These are phyloP conservation scores for Suillus subaureus DNA, from an alignment of 768 basidiomycete species.

Conservation along the genomic window DNA sequence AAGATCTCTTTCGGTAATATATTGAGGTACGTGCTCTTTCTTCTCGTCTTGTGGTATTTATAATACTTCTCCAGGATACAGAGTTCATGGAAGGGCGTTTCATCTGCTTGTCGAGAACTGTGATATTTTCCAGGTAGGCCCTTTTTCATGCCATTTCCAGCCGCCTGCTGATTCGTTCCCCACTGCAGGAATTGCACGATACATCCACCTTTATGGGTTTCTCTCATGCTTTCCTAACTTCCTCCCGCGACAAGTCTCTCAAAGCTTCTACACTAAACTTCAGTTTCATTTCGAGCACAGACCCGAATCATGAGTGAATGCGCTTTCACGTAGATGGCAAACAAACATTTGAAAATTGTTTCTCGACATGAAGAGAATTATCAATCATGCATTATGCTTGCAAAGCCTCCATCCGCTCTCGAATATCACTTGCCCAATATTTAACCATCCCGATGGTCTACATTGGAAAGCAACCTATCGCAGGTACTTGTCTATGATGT, in stretches of 20 bases:
- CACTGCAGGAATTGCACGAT: conserved; percentile 63
- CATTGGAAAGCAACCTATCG: conserved; percentile 24
- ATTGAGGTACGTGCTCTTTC: conserved; percentile 49
- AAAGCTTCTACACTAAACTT: conserved; percentile 63
- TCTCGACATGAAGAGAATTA: conserved; percentile 40
- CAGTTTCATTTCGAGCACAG: conserved; percentile 53
- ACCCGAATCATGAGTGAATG: conserved; percentile 34
- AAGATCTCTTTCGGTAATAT: conserved; percentile 51
- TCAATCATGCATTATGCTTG: conserved; percentile 67
- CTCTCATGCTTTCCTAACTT: conserved; percentile 55
- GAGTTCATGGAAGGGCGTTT: conserved; percentile 68
- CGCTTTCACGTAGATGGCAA: conserved; percentile 7
- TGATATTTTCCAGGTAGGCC: conserved; percentile 65
- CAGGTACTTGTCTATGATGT: conserved; percentile 23
- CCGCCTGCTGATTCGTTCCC: conserved; percentile 1
- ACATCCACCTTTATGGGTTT: conserved; percentile 30
- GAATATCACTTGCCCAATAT: conserved; percentile 52
- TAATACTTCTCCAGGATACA: conserved; percentile 43
- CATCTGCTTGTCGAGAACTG: conserved; percentile 75
- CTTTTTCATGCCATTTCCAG: not conserved
- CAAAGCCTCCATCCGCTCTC: conserved; percentile 50
- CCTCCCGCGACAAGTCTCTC: conserved; percentile 66
- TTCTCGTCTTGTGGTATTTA: conserved; percentile 1
- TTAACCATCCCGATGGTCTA: conserved; percentile 47
- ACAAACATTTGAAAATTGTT: conserved; percentile 31